A percentile compares a stretch with the other conserved stretches of the same genome.
phyloP scores from a whole-genome alignment of 768 basidiomycete genomes.

The Thelephora ganbajun region DNA sequence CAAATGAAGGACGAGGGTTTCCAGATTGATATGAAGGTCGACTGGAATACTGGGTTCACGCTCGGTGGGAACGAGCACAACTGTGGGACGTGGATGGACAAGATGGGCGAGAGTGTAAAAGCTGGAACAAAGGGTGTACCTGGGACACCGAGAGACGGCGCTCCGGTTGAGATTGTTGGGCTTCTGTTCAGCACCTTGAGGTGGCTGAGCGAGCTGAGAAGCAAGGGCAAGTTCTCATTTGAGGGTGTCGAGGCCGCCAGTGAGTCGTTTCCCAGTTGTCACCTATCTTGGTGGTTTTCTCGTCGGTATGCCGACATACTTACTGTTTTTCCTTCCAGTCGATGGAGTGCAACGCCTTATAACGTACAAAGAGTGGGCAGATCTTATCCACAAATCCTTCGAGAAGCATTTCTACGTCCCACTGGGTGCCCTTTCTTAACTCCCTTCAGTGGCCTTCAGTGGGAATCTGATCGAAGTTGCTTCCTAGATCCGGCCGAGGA shows the following conservation, averaged over 20 bases:
- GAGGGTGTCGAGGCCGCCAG: conserved; percentile 73
- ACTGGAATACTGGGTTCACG: conserved; percentile 89
- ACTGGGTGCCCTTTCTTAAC: conserved; percentile 30
- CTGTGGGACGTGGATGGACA: conserved; percentile 97
- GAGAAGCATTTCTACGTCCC: conserved; percentile 90
- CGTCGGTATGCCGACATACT: background rate
- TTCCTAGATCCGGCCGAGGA: conserved; percentile 58
- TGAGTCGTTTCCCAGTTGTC: conserved; percentile 23
- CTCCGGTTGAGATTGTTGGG: conserved; percentile 92
- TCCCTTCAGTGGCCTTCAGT: background rate
- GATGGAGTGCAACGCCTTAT: conserved; percentile 53
- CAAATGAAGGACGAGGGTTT: conserved; percentile 93
- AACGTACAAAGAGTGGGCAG: conserved; percentile 84
- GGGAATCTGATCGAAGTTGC: background rate
- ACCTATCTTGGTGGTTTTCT: background rate
- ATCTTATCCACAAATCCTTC: conserved; percentile 74
- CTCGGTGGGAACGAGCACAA: conserved; percentile 76
- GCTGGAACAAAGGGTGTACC: conserved; percentile 92
- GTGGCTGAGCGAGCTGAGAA: conserved; percentile 67
- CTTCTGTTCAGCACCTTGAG: conserved; percentile 84
- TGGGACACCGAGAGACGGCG: conserved; percentile 93
- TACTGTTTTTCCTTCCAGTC: conserved; percentile 29
- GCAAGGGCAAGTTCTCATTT: conserved; percentile 67
- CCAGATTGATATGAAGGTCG: conserved; percentile 85
- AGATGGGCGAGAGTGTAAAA: conserved; percentile 88